Base-by-base conservation (phyloP, 305 asterid genomes). In the Fraxinus baroniana region DNA sequence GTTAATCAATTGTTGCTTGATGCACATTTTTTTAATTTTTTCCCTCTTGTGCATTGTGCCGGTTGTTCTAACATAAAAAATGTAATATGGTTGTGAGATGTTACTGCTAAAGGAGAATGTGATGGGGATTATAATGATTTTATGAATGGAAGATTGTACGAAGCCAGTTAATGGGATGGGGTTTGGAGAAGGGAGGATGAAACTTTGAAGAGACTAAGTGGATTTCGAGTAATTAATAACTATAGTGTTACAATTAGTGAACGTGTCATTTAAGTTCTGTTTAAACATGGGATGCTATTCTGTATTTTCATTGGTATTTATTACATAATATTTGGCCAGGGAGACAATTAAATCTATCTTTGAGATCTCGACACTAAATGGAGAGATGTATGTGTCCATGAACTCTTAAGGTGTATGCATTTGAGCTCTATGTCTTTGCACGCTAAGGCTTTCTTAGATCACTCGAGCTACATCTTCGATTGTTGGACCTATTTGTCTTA, bases 1-100 rank as follows among this genome's bases (percentile, higher is more conserved):
- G 22, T n/a, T 44, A 5, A 33, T 76, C 13, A 30, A 70, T 83
- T 62, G 76, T 68, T 76, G 77, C 77, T 60, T 74, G 44, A 72
- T 13, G 49, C 77, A 3, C 3, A 28, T 37, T 7, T 57, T 80
- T 76, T 26, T 28, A 2, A 35, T 44, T 17, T 35, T 20, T 24
- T 66, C 28, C 35, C n/a, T 8, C 5, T 22, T 8, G 17, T 66
- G 35, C n/a, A 9, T 9, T 26, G 35, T 26, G 35, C 28, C 12
- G 36, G 36, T 66, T 18, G 32, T 9, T 64, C 32, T 22, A 64
- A 6, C 15, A 2, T 10, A 64, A 15, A 22, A 24, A 64, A 7
- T 24, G 33, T 24, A 35, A 22, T 64, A 64, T 64, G 73, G 73
- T 64, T 66, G 74, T 26, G 28, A 18, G 15, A 64, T 64, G 33